Percentiles rank a stretch among this genome's conserved stretches.
These are phyloP conservation scores for Lasiosphaeris hirsuta DNA, from an alignment of 495 filamentous ascomycete genomes.

Conservation along the genomic window DNA sequence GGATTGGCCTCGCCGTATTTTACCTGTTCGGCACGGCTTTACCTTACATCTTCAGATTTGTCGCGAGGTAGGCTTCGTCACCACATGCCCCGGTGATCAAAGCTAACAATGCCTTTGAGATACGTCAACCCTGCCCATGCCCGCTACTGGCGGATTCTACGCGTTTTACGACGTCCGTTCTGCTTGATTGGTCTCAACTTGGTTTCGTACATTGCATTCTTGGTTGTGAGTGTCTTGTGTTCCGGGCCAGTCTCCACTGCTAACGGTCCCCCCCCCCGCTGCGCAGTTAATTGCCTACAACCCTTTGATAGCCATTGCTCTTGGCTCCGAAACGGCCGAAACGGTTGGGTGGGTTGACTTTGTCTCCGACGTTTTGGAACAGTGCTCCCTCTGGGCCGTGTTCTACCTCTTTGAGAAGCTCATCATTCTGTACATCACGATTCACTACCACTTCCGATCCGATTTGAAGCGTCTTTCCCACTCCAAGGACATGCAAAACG, in stretches of 20 bases:
- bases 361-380: constrained; percentile 24
- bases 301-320: constrained; percentile 3
- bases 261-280: background rate
- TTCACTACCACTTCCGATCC: constrained; percentile 80
- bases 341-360: constrained; percentile 15
- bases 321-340: constrained; percentile 5
- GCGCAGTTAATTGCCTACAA: background rate
- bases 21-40: constrained; percentile 18
- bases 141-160: constrained; percentile 29
- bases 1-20: constrained; percentile 18
- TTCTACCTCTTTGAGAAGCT: constrained; percentile 65
- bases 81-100: background rate
- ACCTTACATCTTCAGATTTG: constrained; percentile 27
- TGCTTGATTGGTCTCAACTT: constrained; percentile 14
- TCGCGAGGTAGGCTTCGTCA: constrained; percentile 17
- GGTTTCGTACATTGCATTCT: constrained; percentile 16
- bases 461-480: constrained; percentile 59
- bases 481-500: constrained; percentile 65
- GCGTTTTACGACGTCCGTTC: constrained; percentile 21
- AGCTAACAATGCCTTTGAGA: constrained; percentile 1
- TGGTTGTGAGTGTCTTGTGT: constrained; percentile 1
- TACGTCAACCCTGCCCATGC: constrained; percentile 29
- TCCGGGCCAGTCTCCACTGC: background rate
- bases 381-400: constrained; percentile 23
- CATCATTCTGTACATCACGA: constrained; percentile 72